A percentile compares a stretch with the other conserved stretches of the same genome.
Conservation (phyloP, 106 monocot genomes). For the Vanilla planifolia region DNA sequence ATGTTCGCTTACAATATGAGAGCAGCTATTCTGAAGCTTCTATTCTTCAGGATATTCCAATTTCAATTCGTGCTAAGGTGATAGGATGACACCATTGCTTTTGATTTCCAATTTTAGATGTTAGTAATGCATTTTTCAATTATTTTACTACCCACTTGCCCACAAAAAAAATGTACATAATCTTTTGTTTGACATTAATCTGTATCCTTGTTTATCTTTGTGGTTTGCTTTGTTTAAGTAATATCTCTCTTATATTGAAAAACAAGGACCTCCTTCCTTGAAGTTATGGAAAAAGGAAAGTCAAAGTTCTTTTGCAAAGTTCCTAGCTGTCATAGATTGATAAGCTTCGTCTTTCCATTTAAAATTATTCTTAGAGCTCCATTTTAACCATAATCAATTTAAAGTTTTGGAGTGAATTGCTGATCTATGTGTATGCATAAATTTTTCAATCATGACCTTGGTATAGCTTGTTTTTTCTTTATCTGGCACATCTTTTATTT, state of each 20-base stretch:
- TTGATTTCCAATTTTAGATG: not conserved
- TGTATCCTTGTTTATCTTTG: no score
- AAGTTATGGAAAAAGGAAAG: not conserved
- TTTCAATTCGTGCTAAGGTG: slow-evolving; percentile 93
- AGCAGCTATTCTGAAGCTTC: slow-evolving; percentile 79
- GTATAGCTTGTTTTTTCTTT: not conserved
- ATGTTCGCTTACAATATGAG: slow-evolving; percentile 85
- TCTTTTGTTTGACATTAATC: no score
- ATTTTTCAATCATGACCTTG: not conserved
- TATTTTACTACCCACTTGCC: no score
- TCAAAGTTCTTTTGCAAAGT: not conserved
- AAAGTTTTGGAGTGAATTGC: not conserved
- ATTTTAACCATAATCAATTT: not conserved
- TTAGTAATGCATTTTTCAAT: not conserved
- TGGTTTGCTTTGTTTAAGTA: no score
- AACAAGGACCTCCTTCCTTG: not conserved
- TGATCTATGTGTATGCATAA: not conserved
- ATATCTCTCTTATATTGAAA: not conserved
- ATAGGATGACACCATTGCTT: not conserved
- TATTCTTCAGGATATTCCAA: slow-evolving; percentile 78
- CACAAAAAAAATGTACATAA: no score
- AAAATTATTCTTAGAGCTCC: not conserved
- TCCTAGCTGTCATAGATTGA: not conserved
- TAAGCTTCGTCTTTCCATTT: not conserved
- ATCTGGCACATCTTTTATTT: not conserved